phyloP scores from a whole-genome alignment of 2,329 filamentous ascomycete genomes.

The Neofusicoccum sp. region DNA sequence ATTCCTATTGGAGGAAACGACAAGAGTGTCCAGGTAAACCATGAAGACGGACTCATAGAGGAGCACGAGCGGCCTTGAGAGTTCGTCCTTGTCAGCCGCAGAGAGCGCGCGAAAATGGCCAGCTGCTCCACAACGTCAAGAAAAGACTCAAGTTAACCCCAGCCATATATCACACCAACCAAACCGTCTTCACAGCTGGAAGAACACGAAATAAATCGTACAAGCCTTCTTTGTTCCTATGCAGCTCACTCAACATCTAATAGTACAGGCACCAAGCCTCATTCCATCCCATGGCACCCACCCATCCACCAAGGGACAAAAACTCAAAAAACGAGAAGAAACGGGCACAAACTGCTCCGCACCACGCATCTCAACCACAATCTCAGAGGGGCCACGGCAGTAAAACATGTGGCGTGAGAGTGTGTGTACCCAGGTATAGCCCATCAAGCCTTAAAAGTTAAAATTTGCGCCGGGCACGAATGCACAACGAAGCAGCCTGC shows the following conservation, averaged over 20 bases:
- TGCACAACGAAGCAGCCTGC: not conserved
- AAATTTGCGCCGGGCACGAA: not conserved
- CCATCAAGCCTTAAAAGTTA: too few relatives aligned
- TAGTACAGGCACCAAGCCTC: constrained; percentile 3
- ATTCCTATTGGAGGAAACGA: too few relatives aligned
- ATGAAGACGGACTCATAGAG: too few relatives aligned
- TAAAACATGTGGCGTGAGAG: too few relatives aligned
- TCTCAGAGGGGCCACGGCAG: constrained; percentile 28
- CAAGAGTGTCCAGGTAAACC: too few relatives aligned
- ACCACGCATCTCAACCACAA: constrained; percentile 30
- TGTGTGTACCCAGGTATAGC: too few relatives aligned
- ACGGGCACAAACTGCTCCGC: constrained; percentile 21
- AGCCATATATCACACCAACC: not conserved
- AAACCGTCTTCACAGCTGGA: too few relatives aligned
- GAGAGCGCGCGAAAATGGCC: too few relatives aligned
- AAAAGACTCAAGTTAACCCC: too few relatives aligned
- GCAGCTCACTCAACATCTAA: not conserved
- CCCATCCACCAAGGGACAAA: not conserved
- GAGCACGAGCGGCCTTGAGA: too few relatives aligned
- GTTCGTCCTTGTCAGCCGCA: too few relatives aligned
- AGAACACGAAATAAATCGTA: not conserved
- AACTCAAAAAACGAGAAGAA: not conserved
- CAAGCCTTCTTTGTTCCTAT: not conserved
- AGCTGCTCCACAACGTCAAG: too few relatives aligned
- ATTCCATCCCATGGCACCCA: not conserved